Base-by-base conservation (phyloP, 2,329 filamentous ascomycete genomes). In the Aspergillus sp. region DNA sequence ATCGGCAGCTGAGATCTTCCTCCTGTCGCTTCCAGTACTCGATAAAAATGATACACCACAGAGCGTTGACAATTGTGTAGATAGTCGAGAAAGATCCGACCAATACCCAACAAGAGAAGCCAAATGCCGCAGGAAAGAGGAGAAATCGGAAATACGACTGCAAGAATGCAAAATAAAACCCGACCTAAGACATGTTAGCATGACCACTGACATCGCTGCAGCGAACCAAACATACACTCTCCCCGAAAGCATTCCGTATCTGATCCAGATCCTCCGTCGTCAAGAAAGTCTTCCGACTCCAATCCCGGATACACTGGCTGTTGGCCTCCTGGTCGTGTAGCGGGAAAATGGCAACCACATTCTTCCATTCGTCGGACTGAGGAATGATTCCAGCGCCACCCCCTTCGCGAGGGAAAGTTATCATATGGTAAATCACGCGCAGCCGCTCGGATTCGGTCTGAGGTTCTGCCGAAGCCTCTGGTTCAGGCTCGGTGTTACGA, bases 1-100 rank as follows among this genome's bases (percentile, higher is more conserved):
- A 97, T 61, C 90, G 84, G 16, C 96, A 86, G 13, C 89, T 87
- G 14, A 97, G 78, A 66, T 97, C 93, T 8, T 87, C 79, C 71
- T 97, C 90, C 71, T 95, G 89, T 63, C 92, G 88, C 75, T 95
- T 96, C 93, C 93, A 97, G 71, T 90, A 96, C 69, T 97, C 94
- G 53, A 95, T 88, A 67, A 97, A 97, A 47, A 94, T 75, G 2
- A 95, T 85, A 53, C 88, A 87, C 90, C 91, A 96, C 5, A 97
- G 77, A 30, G 85, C 87, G 67, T 87, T 93, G 47, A 88, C 81
- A 2, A 94, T 72, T 4, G 89, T 88, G 63, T 96, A 97, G 48
- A 94, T 73, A 51, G 85, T 82, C 3, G 92, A 96, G 72, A 90
- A 97, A 52, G 87, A 84, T 8, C 91, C 90, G 0, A 97, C 78